Percentiles rank a stretch among this genome's conserved stretches.
Conservation (phyloP, 2,329 filamentous ascomycete genomes). For the Diaporthe capsici region DNA sequence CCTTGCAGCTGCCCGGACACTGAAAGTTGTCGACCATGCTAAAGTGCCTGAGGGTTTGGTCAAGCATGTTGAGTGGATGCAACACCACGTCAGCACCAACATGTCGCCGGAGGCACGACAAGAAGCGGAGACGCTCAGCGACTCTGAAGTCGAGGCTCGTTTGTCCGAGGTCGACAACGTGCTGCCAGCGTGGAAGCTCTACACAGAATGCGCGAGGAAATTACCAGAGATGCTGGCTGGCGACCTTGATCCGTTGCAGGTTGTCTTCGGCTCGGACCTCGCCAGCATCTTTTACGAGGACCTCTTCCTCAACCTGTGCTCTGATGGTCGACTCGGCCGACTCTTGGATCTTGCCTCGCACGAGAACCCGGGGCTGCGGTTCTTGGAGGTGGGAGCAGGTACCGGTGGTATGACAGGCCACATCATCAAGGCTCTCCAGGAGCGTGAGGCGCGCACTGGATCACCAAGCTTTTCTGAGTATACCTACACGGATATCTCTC, state of each 20-base stretch:
- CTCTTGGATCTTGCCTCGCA: conserved; percentile 47
- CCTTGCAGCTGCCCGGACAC: conserved; percentile 38
- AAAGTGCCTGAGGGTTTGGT: conserved; percentile 44
- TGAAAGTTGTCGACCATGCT: conserved; percentile 42
- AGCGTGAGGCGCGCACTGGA: conserved; percentile 21
- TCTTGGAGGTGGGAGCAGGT: conserved; percentile 36
- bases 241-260: conserved; percentile 52
- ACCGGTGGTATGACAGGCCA: conserved; percentile 33
- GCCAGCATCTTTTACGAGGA: conserved; percentile 54
- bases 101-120: conserved; percentile 41
- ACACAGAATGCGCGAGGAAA: conserved; percentile 49
- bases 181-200: conserved; percentile 51
- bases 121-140: conserved; percentile 42
- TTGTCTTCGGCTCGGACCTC: conserved; percentile 54
- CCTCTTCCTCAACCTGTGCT: conserved; percentile 45
- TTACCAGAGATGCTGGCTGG: conserved; percentile 51
- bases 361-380: conserved; percentile 32
- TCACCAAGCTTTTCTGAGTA: conserved; percentile 26
- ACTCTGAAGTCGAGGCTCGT: conserved; percentile 46
- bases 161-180: conserved; percentile 47
- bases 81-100: conserved; percentile 45
- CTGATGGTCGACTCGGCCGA: conserved; percentile 44
- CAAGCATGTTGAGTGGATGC: conserved; percentile 52
- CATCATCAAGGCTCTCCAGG: conserved; percentile 22
- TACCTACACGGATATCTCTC: conserved; percentile 37